Evolutionary conservation across 2,329 filamentous ascomycete genomes (phyloP).

Genomic region (Nakataea oryzae): DNA sequence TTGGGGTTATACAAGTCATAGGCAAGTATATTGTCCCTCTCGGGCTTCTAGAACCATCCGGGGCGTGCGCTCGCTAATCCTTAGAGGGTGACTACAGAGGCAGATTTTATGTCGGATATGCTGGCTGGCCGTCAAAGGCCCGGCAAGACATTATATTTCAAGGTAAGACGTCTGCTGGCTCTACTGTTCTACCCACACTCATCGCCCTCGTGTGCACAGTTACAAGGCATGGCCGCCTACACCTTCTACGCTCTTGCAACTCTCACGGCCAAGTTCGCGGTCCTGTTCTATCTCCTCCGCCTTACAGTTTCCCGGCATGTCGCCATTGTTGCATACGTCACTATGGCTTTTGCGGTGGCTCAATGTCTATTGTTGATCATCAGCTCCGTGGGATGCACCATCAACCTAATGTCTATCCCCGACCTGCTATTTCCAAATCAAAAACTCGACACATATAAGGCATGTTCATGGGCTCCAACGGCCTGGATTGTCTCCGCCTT

Average conservation of each 20-base stretch:
- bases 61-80: too few species aligned
- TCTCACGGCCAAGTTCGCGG: background rate
- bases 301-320: background rate
- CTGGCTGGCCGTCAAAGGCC: too few species aligned
- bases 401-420: too few species aligned
- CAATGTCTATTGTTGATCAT: background rate
- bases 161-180: too few species aligned
- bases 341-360: background rate
- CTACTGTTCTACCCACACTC: too few species aligned
- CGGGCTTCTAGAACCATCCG: too few species aligned
- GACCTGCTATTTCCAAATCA: background rate
- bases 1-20: too few species aligned
- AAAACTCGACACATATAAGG: background rate
- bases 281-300: background rate
- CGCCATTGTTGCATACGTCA: background rate
- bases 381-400: background rate
- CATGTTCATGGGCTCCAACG: too few species aligned
- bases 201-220: background rate
- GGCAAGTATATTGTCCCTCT: too few species aligned
- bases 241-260: background rate
- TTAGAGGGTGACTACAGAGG: too few species aligned
- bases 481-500: background rate
- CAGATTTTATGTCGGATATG: too few species aligned
- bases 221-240: background rate
- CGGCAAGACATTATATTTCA: too few species aligned